Evolutionary conservation across 345 rosid genomes (phyloP), one percentile per base, ranked within the genome.

Genomic region (Aquilaria malaccensis): DNA sequence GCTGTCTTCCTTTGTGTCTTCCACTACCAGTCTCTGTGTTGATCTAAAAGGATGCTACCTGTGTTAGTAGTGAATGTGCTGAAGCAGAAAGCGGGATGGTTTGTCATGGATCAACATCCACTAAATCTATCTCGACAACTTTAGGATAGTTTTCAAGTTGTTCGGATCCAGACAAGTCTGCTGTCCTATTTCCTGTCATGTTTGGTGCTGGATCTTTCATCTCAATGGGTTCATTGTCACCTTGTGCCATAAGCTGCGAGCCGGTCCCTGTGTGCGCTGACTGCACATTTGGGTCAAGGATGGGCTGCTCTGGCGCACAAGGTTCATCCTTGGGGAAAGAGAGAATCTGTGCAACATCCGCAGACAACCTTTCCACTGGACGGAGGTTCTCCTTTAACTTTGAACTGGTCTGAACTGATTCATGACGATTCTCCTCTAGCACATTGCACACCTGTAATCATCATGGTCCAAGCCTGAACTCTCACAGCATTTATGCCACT

Each of bases 381-480:
- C 45, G 70, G 62, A 94, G 83, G 74, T 73, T 69, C 75, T 77
- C 79, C 74, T 70, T 79, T 76, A 83, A 55, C 76, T 76, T 73
- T 55, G 53, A 61, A 70, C 76, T 85, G 0, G 81, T 63, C 70
- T 78, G 76, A 33, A 78, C 72, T 41, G 76, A 65, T 62, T 82
- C 91, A 13, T 60, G 74, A 58, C 58, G 79, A 53, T 79, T 77
- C 32, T 83, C 80, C 52, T 82, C 86, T 61, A 91, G 29, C 33
- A 75, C 63, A 58, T 75, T 79, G 76, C 95, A 90, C 70, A 85
- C 74, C 99, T 94, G 72, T 33, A 22, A 22, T 22, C 22, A 22
- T 22, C 65, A 49, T 55, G 7, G 2, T 37, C 43, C 43, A 37
- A 4, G 43, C 7, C 43, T 37, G 43, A 37, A 37, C 5, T 37